Base-by-base conservation (phyloP, 1,284 basidiomycete genomes). In the Ganoderma leucocontextum region DNA sequence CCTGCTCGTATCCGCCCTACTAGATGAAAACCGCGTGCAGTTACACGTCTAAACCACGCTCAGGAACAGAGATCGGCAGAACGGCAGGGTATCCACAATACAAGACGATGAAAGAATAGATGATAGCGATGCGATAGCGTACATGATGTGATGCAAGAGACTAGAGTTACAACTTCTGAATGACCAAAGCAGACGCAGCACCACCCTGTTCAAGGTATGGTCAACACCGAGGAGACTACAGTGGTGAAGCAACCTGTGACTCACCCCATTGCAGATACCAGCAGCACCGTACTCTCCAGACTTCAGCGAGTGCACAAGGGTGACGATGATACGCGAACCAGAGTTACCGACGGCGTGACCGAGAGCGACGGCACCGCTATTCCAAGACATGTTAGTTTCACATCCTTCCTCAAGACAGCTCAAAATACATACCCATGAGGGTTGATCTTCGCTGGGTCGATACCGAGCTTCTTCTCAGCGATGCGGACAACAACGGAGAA, bases 261-360 rank as follows among this genome's bases (percentile, higher is more conserved):
- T 79, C 81, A 95, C 94, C 73, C 97, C 97, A 80, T 99, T 99
- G 89, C 98, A 99, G 76, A 99, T 94, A 82, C 94, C 97, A 39
- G 97, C 98, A 67, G 95, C 95, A 77, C 98, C 98, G 78, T 97
- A 98, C 84, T 99, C 87, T 62, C 98, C 98, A n/a, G 91, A 82
- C 86, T 98, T 93, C 74, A 99, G 88, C 13, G 93, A 90, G 80
- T 99, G 97, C 10, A 95, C 86, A 42, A 99, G 89, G 12, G 97
- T 96, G 59, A 99, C 97, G 66, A 99, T 87, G 82, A 99, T 99
- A 66, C 98, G 91, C 62, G 94, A 89, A 49, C 98, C 98, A 53
- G 96, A 98, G 81, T 95, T 97, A 66, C 97, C 97, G 80, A 99
- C 96, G 61, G 97, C 94, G 81, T 98, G 96, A 62, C 96, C 96